A percentile compares a stretch with the other conserved stretches of the same genome.
These are phyloP conservation scores for Arabidopsis suecica DNA, from an alignment of 345 rosid genomes.

Conservation along the genomic window DNA sequence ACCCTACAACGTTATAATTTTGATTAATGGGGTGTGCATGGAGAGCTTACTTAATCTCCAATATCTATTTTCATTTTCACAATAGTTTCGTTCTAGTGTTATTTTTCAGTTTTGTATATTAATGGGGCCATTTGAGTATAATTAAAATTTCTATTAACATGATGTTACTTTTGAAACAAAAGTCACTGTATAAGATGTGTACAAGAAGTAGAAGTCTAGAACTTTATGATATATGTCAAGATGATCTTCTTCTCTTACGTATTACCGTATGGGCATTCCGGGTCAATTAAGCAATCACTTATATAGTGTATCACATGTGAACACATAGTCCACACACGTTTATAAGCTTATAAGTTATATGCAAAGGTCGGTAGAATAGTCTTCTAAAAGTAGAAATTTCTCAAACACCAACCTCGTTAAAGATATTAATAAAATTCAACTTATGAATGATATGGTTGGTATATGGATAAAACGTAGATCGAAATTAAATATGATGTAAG, in stretches of 20 bases:
- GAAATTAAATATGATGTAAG: slow-evolving; percentile 15
- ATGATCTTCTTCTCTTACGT: neutral
- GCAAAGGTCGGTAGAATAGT: slow-evolving; percentile 31
- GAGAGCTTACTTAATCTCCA: neutral
- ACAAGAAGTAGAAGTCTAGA: neutral
- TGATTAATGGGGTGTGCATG: slow-evolving; percentile 2
- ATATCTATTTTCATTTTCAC: neutral
- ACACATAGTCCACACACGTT: slow-evolving; percentile 26
- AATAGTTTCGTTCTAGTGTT: no score
- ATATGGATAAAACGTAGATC: neutral
- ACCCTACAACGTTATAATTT: neutral
- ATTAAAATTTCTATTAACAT: no score
- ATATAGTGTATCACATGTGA: slow-evolving; percentile 32
- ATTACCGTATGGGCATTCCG: slow-evolving; percentile 4
- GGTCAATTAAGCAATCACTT: slow-evolving; percentile 37
- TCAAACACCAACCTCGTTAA: slow-evolving; percentile 24
- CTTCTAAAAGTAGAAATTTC: slow-evolving; percentile 24
- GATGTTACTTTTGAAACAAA: neutral
- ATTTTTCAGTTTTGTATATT: no score
- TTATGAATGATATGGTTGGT: slow-evolving; percentile 1
- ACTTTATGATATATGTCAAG: slow-evolving; percentile 2
- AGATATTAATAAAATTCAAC: neutral
- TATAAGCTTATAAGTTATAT: slow-evolving; percentile 2
- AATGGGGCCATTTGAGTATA: no score
- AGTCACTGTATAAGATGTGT: neutral